Evolutionary conservation across 2,329 filamentous ascomycete genomes (phyloP), one percentile per base, ranked within the genome.

Genomic region (Phoma herbarum): DNA sequence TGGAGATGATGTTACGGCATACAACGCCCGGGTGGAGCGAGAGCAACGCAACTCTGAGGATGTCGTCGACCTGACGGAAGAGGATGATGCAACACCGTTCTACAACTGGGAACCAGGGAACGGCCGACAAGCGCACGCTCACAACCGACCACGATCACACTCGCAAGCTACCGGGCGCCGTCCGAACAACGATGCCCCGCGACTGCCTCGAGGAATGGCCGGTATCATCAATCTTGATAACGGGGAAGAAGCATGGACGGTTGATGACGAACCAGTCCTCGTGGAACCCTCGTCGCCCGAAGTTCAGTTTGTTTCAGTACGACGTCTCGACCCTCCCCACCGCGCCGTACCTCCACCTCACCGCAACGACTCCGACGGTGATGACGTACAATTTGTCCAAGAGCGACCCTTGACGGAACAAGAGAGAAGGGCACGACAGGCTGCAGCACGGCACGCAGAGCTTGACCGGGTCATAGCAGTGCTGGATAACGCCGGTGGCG

Each of bases 251-350:
- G 59, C 64, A 12, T 71, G 67, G 67, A 55, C 57, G 7, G 55
- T 64, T n/a, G 54, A 67, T 54, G 44, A 59, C 43, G 20, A 57
- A 14, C 64, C 63, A 35, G 35, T 50, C 16, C 37, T 51, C 43
- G 64, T 69, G 11, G 63, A 62, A 26, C 60, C 70, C 8, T 64
- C 59, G 1, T 75, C 73, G 42, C 82, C 82, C 2, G 84, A 86
- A 49, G 78, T 86, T 8, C 76, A 85, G 57, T 83, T 85, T 64
- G 69, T 77, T n/a, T 75, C 73, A 2, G 65, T 73, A 14, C 68
- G 75, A 16, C 60, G 62, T 4, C 65, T 77, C 9, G 64, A 68
- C 11, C 66, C 66, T 10, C 59, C 57, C 11, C 65, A 55, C 18
- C 68, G 56, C 6, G 23, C 41, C 11, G 44, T 42, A 4, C 35